Base-by-base conservation (phyloP, 2,329 filamentous ascomycete species). In the Geosmithia flava region DNA sequence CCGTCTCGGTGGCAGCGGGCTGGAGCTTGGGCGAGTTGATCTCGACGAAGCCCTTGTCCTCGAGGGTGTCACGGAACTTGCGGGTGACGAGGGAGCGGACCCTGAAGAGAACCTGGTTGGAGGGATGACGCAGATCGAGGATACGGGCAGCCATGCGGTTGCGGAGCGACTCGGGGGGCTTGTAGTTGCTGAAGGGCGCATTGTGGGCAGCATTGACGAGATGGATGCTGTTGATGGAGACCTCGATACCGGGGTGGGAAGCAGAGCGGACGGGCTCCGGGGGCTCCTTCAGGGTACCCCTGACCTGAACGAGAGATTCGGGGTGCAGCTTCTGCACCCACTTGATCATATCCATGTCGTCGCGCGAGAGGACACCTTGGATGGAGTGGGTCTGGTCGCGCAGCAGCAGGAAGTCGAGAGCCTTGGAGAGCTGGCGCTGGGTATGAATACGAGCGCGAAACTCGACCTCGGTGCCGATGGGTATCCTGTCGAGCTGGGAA, bases 21-120 rank as follows among this genome's bases (percentile, higher is more conserved):
- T 95, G 88, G 42, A 96, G 71, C 67, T 95, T 96, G 2, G 90
- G 90, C 0, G 88, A 95, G 61, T 95, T 88, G 51, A 96, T 95
- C 65, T 96, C 90, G 50, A 95, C 83, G 61, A 96, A 96, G 16
- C 81, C 83, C 53, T 83, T 72, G 2, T 75, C 72, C 54, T 91
- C 85, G 1, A 96, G 75, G 2, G 83, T 80, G 10, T 75, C 66
- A 45, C 90, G 85, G 74, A 95, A 96, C 23, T 85, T 74, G 56
- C 84, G 84, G 56, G 85, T 83, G 49, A 95, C 80, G 23, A 80
- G 83, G 4, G 88, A 85, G 54, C 93, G 87, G 45, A 95, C 80
- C 50, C 87, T 84, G 73, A 95, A 95, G 53, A 95, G 84, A 33
- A 85, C 81, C 62, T 95, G 89, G 45, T 89, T 88, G 1, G 87